Evolutionary conservation across 345 rosid species (phyloP).

Genomic region (Brassica carinata): DNA sequence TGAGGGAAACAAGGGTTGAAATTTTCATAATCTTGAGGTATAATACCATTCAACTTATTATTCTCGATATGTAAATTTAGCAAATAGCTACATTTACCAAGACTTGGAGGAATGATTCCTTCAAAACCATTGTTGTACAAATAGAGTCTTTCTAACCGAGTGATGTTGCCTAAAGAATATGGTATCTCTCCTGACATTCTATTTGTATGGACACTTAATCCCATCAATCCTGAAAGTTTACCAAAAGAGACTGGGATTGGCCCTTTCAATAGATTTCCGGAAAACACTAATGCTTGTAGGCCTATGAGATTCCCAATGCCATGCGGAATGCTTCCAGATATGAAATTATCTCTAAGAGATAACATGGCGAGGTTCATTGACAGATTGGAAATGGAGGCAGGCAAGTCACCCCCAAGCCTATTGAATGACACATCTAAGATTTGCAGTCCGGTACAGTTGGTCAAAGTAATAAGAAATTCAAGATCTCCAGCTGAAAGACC

Average conservation of each 20-base stretch:
- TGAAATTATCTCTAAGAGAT: too few relatives aligned
- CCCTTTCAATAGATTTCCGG: not conserved
- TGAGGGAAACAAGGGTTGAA: not conserved
- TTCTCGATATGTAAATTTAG: too few relatives aligned
- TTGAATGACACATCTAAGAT: not conserved
- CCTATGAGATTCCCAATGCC: not conserved
- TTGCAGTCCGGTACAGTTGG: not conserved
- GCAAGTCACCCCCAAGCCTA: not conserved
- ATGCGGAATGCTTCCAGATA: not conserved
- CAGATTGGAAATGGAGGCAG: not conserved
- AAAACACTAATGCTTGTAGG: not conserved
- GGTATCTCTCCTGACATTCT: not conserved
- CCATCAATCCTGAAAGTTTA: not conserved
- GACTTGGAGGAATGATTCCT: too few relatives aligned
- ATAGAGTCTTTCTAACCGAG: not conserved
- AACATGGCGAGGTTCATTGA: not conserved
- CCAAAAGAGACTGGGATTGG: not conserved
- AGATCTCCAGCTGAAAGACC: not conserved
- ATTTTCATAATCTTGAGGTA: not conserved
- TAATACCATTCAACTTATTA: not conserved
- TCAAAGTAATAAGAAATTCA: not conserved
- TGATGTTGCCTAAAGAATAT: not conserved
- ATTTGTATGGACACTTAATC: not conserved
- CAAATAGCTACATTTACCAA: too few relatives aligned
- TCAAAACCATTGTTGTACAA: not conserved